Evolutionary conservation across 129 eudicot genomes (phyloP).

Genomic region (Dittrichia graveolens): DNA sequence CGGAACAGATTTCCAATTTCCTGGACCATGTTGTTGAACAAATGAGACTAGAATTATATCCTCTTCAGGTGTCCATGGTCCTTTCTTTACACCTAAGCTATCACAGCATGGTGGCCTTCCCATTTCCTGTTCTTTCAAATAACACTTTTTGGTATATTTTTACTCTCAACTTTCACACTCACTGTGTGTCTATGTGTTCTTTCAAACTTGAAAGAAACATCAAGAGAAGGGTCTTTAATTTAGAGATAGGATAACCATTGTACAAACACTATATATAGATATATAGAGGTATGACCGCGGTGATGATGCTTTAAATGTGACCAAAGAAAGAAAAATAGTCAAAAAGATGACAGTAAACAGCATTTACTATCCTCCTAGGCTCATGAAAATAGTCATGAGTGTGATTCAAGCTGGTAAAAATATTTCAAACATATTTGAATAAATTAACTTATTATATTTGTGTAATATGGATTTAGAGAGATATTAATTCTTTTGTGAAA

Average conservation of each 20-base stretch:
- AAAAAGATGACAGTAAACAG: constrained; percentile 25
- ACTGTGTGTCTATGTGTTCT: not conserved
- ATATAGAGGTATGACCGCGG: constrained; percentile 21
- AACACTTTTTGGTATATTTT: constrained; percentile 1
- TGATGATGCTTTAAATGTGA: constrained; percentile 29
- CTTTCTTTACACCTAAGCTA: constrained; percentile 53
- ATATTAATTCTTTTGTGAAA: too few species aligned
- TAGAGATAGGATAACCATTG: constrained; percentile 23
- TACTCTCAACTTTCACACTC: not conserved
- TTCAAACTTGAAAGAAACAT: constrained; percentile 15
- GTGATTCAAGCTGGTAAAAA: not conserved
- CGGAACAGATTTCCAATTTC: constrained; percentile 60
- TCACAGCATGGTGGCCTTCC: constrained; percentile 68
- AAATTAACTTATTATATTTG: too few species aligned
- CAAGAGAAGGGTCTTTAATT: not conserved
- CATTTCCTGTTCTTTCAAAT: constrained; percentile 42
- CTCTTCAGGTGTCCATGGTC: constrained; percentile 65
- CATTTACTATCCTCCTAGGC: constrained; percentile 31
- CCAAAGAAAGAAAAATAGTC: constrained; percentile 27
- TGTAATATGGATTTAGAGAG: too few species aligned
- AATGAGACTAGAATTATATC: constrained; percentile 48
- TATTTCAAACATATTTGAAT: too few species aligned
- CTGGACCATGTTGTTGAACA: constrained; percentile 61
- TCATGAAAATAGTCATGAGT: constrained; percentile 24
- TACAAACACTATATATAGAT: constrained; percentile 31